A percentile compares a stretch with the other conserved stretches of the same genome.
phyloP scores from a whole-genome alignment of 805 yeast genomes.

The Yarrowia porcina region DNA sequence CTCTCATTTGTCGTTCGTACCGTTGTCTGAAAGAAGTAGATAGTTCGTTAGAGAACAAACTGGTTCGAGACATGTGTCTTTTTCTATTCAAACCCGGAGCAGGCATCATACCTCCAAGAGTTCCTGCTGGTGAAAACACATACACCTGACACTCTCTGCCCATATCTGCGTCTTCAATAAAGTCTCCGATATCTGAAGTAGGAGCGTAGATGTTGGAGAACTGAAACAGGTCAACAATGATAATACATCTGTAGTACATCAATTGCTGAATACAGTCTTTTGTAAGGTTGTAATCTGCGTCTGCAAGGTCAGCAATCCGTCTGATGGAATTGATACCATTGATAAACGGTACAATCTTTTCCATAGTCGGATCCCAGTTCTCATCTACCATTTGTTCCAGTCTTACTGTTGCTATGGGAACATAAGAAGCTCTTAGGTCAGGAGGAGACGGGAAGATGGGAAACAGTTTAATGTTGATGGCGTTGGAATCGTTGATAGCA shows the following conservation, averaged over 20 bases:
- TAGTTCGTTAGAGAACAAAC: neutral
- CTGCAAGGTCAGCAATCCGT: constrained; percentile 71
- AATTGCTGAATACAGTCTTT: constrained; percentile 87
- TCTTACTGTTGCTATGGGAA: constrained; percentile 85
- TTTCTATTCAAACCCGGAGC: constrained; percentile 17
- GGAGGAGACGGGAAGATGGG: constrained; percentile 85
- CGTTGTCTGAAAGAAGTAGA: constrained; percentile 19
- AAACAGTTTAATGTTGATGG: constrained; percentile 89
- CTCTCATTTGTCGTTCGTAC: constrained; percentile 13
- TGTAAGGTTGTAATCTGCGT: constrained; percentile 74
- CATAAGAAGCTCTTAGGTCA: constrained; percentile 72
- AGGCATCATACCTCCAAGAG: neutral
- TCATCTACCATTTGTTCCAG: constrained; percentile 72
- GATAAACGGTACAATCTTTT: constrained; percentile 77
- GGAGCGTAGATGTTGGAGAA: constrained; percentile 86
- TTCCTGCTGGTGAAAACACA: constrained; percentile 47
- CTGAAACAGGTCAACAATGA: constrained; percentile 82
- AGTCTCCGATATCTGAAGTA: constrained; percentile 68
- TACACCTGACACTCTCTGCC: constrained; percentile 84
- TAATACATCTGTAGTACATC: constrained; percentile 82
- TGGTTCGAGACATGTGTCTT: neutral
- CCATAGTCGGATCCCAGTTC: constrained; percentile 97
- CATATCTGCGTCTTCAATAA: constrained; percentile 61
- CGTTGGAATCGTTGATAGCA: constrained; percentile 84
- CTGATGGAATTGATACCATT: constrained; percentile 84